Evolutionary conservation across 495 filamentous ascomycete species (phyloP), one percentile per base, ranked within the genome.

Genomic region (Pyronema domesticum): DNA sequence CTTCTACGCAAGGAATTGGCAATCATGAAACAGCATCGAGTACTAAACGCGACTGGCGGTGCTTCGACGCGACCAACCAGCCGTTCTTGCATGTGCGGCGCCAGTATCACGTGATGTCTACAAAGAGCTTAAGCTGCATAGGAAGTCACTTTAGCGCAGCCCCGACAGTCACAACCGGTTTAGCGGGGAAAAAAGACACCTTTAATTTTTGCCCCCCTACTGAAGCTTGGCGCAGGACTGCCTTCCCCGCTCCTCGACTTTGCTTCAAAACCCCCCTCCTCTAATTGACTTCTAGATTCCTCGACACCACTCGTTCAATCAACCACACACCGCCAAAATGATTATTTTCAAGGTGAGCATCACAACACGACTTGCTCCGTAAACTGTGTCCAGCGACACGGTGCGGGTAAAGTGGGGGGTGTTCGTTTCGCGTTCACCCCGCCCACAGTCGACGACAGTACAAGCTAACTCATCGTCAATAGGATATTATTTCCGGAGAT

Each of bases 401-500:
- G 23, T 30, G 23, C 23, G 23, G 23, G 23, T 30, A 30, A 30
- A 30, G 23, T 30, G 23, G 23, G 23, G 23, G 23, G 23, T 30
- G 23, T 30, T 30, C 23, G n/a, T 30, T 30, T 30, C 23, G 23
- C 23, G 23, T 30, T 30, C 23, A 30, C 23, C 23, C 5, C 23
- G 23, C 5, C 23, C 23, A 30, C 23, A 30, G 23, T 30, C 23
- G 23, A 30, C 23, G 23, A 30, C 23, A 30, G 23, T 5, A 15
- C 0, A 10, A 30, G 23, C 23, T 30, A 30, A 30, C 23, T 30
- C 5, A 30, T 30, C 23, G 23, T 50, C 30, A 1, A 17, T 61
- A 98, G 91, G 91, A 96, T 72, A 72, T 87, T 58, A 70, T 95
- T 70, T 82, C 80, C 70, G 86, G 76, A 54, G 91, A 95, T 71